phyloP scores from a whole-genome alignment of 345 rosid genomes.

The Eucalyptus tenuipes region DNA sequence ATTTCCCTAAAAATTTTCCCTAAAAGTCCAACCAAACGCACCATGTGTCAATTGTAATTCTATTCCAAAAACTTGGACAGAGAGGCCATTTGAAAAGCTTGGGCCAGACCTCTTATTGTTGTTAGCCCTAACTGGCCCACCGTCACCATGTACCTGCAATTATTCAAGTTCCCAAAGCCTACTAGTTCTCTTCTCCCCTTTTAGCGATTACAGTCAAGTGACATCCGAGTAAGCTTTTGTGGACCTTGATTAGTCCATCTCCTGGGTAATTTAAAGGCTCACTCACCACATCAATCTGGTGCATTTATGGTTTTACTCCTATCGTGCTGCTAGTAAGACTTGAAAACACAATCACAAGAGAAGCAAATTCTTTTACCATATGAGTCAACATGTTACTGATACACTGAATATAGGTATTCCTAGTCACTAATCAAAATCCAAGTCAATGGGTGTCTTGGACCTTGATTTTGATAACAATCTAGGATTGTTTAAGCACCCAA shows the following conservation, averaged over 20 bases:
- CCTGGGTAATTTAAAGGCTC: background rate
- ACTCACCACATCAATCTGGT: background rate
- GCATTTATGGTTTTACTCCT: background rate
- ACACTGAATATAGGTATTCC: background rate
- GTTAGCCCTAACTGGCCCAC: background rate
- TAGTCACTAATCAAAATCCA: background rate
- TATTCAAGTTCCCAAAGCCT: background rate
- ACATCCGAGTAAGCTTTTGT: background rate
- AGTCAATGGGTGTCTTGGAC: background rate
- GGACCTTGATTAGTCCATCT: background rate
- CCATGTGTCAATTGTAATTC: rapidly evolving
- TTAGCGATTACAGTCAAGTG: background rate
- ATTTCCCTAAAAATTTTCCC: rapidly evolving
- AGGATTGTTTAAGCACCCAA: background rate
- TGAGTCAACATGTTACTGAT: background rate
- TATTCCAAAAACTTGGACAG: background rate
- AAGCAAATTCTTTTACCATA: background rate
- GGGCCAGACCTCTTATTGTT: background rate
- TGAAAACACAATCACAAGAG: background rate
- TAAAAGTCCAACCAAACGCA: too few relatives aligned
- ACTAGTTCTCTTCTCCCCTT: background rate
- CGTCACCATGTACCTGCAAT: background rate
- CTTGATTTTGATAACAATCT: background rate
- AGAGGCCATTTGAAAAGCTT: background rate
- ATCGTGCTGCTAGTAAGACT: rapidly evolving